Evolutionary conservation across 1,284 basidiomycete genomes (phyloP).

Genomic region (Filobasidium uniguttulatum): DNA sequence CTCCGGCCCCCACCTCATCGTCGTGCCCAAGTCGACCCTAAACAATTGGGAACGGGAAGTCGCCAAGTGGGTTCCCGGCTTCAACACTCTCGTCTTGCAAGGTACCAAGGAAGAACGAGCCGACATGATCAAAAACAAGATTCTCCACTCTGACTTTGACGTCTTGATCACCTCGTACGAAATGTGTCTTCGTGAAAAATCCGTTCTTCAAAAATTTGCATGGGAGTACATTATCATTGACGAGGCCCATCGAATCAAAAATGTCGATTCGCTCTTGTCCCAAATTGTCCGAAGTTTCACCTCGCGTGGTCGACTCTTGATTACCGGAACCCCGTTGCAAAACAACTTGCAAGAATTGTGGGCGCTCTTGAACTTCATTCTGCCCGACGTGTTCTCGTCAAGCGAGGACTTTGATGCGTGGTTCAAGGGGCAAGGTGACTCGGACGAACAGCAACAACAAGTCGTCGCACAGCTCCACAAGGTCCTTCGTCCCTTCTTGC

Average conservation of each 20-base stretch:
- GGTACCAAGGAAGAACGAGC: conserved; percentile 82
- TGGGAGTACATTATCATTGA: conserved; percentile 99
- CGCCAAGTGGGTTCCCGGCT: conserved; percentile 78
- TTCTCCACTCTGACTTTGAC: conserved; percentile 83
- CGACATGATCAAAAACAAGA: conserved; percentile 59
- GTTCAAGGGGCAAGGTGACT: conserved; percentile 60
- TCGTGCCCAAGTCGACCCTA: conserved; percentile 93
- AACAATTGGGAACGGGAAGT: conserved; percentile 97
- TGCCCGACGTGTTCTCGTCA: conserved; percentile 45
- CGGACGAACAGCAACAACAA: conserved; percentile 52
- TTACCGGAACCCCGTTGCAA: conserved; percentile 94
- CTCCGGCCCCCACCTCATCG: conserved; percentile 76
- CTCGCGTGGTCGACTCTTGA: conserved; percentile 76
- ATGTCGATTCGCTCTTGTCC: conserved; percentile 88
- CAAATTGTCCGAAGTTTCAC: conserved; percentile 90
- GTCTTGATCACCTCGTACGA: conserved; percentile 96
- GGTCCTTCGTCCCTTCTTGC: conserved; percentile 85
- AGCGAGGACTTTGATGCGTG: conserved; percentile 67
- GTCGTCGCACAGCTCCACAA: conserved; percentile 97
- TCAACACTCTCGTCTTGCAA: conserved; percentile 67
- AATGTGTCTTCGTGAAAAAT: conserved; percentile 90
- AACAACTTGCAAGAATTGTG: conserved; percentile 97
- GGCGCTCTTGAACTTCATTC: conserved; percentile 87
- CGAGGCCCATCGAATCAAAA: conserved; percentile 99
- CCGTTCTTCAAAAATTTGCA: conserved; percentile 78